Conservation (phyloP, 1,284 basidiomycete species). For the Mycena sp. region DNA sequence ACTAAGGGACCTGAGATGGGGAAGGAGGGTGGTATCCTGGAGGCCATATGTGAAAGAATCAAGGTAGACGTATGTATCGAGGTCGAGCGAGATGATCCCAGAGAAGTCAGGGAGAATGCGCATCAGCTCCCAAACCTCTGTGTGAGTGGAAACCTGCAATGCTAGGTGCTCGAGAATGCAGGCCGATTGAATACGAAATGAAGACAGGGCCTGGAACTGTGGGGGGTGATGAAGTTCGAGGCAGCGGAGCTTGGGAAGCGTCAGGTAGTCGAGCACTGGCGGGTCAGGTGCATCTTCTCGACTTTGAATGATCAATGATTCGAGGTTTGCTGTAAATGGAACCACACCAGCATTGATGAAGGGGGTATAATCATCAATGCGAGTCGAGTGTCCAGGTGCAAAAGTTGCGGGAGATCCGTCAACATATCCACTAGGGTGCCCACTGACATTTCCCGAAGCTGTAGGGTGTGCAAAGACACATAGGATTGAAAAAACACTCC, state of each 20-base stretch:
- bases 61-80: not conserved
- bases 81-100: constrained; percentile 3
- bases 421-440: no score
- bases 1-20: no score
- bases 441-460: not conserved
- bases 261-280: no score
- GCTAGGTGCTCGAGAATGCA: no score
- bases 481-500: not conserved
- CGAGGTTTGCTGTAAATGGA: not conserved
- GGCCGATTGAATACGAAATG: no score
- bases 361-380: not conserved
- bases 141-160: no score
- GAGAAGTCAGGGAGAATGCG: not conserved
- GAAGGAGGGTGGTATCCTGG: constrained; percentile 4
- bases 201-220: no score
- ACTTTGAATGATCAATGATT: not conserved
- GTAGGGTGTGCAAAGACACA: not conserved
- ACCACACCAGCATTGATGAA: not conserved
- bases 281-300: no score
- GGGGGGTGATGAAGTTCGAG: no score
- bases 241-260: no score
- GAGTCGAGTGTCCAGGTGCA: not conserved
- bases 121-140: no score
- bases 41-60: not conserved
- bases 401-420: no score